Evolutionary conservation across 305 asterid genomes (phyloP).

Genomic region (Fraxinus dipetala): DNA sequence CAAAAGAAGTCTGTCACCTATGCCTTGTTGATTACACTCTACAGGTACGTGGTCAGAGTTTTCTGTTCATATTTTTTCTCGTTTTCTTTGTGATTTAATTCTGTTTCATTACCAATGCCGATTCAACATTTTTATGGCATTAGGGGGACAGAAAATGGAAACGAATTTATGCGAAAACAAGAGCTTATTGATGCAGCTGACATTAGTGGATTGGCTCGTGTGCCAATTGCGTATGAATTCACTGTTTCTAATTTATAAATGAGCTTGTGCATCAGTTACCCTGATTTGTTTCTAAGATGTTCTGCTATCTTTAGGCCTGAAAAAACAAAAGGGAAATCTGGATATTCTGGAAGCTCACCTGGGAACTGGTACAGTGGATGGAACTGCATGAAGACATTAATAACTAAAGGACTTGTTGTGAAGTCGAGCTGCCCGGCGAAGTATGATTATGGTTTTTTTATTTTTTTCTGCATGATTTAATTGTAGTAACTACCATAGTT

Average conservation of each 20-base stretch:
- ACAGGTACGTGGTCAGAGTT: constrained; percentile 46
- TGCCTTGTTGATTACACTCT: constrained; percentile 75
- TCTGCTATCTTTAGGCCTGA: constrained; percentile 57
- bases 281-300: constrained; percentile 15
- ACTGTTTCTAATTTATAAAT: constrained; percentile 18
- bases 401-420: constrained; percentile 80
- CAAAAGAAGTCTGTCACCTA: constrained; percentile 90
- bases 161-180: constrained; percentile 70
- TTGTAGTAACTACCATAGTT: background rate
- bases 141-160: constrained; percentile 59
- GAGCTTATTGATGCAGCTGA: constrained; percentile 87
- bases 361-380: constrained; percentile 95
- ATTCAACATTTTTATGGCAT: constrained; percentile 14
- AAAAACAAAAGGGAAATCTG: constrained; percentile 73
- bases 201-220: constrained; percentile 91
- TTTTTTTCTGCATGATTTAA: background rate
- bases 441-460: constrained; percentile 36
- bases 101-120: background rate
- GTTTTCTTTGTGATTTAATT: constrained; percentile 2
- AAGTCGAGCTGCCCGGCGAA: constrained; percentile 95
- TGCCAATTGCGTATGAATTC: constrained; percentile 57
- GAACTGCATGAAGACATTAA: constrained; percentile 84
- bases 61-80: background rate
- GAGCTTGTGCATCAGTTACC: constrained; percentile 16
- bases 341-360: constrained; percentile 72